phyloP scores from a whole-genome alignment of 148 eudicot species.

The Rhododendron henanense region DNA sequence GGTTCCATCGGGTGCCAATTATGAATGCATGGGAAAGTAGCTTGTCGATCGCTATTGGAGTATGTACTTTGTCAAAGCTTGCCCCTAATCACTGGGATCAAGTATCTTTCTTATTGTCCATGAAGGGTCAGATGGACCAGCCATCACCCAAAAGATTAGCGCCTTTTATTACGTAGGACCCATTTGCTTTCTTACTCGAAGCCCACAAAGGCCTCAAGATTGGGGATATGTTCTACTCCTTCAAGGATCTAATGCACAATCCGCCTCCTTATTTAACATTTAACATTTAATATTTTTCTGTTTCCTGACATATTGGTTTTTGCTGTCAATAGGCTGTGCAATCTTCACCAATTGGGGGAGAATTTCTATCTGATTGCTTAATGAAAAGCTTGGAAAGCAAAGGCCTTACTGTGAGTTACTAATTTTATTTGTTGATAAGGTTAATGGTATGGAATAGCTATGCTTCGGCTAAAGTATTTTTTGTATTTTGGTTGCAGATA shows the following conservation, averaged over 20 bases:
- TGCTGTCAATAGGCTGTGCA: constrained; percentile 57
- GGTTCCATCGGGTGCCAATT: background rate
- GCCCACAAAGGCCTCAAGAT: background rate
- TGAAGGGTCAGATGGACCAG: background rate
- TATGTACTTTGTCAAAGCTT: background rate
- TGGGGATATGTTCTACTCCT: background rate
- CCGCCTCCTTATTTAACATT: background rate
- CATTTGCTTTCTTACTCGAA: background rate
- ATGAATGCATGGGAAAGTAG: background rate
- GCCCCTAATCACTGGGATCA: background rate
- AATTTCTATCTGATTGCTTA: constrained; percentile 89
- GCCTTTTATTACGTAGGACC: background rate
- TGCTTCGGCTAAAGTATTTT: background rate
- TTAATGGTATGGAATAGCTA: background rate
- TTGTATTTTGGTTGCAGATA: constrained; percentile 43
- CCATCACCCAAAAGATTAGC: background rate
- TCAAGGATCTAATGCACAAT: background rate
- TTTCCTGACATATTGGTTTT: background rate
- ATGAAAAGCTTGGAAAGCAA: constrained; percentile 95
- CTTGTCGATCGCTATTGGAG: background rate
- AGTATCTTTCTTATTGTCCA: background rate
- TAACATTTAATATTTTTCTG: background rate
- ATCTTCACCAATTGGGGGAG: constrained; percentile 91
- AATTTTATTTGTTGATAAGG: background rate
- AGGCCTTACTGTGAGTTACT: constrained; percentile 69